Percentiles rank a stretch among this genome's conserved stretches.
Conservation (phyloP, 2,329 filamentous ascomycete species). For the Raffaelea albimanens region DNA sequence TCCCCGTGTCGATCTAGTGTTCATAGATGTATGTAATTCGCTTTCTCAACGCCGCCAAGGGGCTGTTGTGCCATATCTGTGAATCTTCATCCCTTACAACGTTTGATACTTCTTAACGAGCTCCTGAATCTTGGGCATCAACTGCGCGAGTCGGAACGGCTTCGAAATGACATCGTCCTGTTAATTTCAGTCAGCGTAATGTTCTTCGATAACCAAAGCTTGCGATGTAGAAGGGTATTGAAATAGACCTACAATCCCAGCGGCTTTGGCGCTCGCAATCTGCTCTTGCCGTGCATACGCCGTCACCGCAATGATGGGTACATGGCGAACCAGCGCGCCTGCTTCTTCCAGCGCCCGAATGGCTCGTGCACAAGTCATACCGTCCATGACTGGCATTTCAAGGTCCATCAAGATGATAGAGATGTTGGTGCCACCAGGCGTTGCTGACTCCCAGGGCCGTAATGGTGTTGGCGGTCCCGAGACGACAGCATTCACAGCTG, state of each 20-base stretch:
- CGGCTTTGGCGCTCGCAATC: constrained; percentile 58
- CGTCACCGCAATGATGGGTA: constrained; percentile 77
- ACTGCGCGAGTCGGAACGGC: constrained; percentile 65
- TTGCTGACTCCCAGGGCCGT: neutral
- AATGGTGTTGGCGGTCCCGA: no score
- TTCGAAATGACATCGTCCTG: constrained; percentile 70
- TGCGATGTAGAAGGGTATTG: neutral
- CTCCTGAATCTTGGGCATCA: constrained; percentile 58
- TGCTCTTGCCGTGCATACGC: constrained; percentile 71
- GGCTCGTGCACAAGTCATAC: constrained; percentile 59
- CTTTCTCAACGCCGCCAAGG: no score
- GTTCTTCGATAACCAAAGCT: neutral
- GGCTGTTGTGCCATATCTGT: no score
- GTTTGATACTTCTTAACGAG: constrained; percentile 33
- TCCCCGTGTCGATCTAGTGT: no score
- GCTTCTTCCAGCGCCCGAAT: constrained; percentile 60
- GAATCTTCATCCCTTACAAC: neutral
- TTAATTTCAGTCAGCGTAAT: constrained; percentile 12
- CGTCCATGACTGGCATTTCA: constrained; percentile 77
- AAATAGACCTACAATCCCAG: constrained; percentile 55
- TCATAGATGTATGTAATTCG: no score
- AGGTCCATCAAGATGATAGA: constrained; percentile 71
- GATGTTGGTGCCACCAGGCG: constrained; percentile 34
- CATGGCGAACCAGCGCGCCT: constrained; percentile 51
- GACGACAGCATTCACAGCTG: no score